Evolutionary conservation across 257 asterid species (phyloP), one percentile per base, ranked within the genome.

Genomic region (Misopates orontium): DNA sequence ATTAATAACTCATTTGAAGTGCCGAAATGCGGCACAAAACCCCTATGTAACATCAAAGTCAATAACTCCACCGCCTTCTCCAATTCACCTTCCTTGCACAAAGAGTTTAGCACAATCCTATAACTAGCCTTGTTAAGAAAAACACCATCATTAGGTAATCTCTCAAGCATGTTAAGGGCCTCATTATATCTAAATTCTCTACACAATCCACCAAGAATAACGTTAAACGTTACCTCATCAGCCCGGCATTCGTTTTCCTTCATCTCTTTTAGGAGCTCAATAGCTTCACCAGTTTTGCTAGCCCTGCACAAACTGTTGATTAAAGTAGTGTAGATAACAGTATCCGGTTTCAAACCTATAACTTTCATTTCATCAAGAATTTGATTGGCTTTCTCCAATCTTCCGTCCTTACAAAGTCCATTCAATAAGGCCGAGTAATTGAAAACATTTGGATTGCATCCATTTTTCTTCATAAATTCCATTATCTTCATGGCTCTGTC

Each of bases 131-230:
- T 86, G 77, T 84, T 86, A 36, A 90, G 87, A 78, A 66, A 73
- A 28, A 90, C 78, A 67, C 99, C 96, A 22, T 82, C 86, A 28
- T 71, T 70, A 6, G 90, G 96, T 52, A 93, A 62, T 62, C 84
- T 81, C 83, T 86, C 87, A 25, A 93, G 84, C 96, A 93, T 84
- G 78, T 75, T 49, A 23, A 90, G 74, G 56, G 97, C 99, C 80
- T 90, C 97, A 31, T 62, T 39, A 28, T 58, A 78, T 83, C 95
- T 82, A 36, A 55, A 47, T 28, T 80, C 89, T 72, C 86, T 77
- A 62, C 97, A 90, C 66, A 93, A 62, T 62, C 96, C 97, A 17
- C 87, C 89, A 40, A 90, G 96, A 68, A 88, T 88, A 9, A 93
- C 82, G 40, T 86, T 90, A 67, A 84, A 77, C 0, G 95, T 90